Evolutionary conservation across 441 rosid species (phyloP), one percentile per base, ranked within the genome.

Genomic region (Theobroma grandiflorum): DNA sequence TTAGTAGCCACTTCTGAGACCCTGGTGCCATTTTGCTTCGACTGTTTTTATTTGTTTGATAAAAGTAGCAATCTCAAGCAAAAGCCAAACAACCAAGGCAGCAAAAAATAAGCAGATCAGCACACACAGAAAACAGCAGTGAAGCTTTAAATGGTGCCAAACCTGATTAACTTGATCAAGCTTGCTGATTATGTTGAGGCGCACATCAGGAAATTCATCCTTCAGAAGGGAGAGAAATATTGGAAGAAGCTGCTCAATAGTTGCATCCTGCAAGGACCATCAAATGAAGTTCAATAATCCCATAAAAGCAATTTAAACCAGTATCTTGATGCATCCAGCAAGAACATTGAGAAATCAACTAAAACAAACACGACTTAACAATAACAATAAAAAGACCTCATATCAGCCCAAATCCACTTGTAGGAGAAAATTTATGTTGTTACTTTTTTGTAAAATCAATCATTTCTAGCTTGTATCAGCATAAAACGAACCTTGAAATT

Each of bases 121-220:
- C 16, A 1, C 6, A 42, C 22, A 33, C 57, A 70, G 61, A 40
- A 11, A 69, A 62, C 65, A 53, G 40, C 31, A 2, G 53, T 8
- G 80, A 77, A 80, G 53, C 52, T 78, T 64, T 26, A 55, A 75
- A 15, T 33, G 4, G 20, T 5, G 63, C 80, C 89, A 78, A 77
- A 96, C 99, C 99, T 95, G 98, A 73, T 96, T 93, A 75, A 96
- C 99, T 93, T 96, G 96, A 87, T 96, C 99, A 63, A 93, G 98
- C 90, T 96, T 96, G 96, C 99, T 95, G 81, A 96, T 96, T 26
- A 96, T 92, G 84, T 92, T 96, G 61, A 96, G 89, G 40, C 99
- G 93, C 77, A 96, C 99, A 84, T 95, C 99, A 59, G 99, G 97
- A 86, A 93, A 95, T 76, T 95, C 98, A 84, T 96, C 99, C 85